Base-by-base conservation (phyloP, 306 rosid genomes). In the Trifolium subterraneum region DNA sequence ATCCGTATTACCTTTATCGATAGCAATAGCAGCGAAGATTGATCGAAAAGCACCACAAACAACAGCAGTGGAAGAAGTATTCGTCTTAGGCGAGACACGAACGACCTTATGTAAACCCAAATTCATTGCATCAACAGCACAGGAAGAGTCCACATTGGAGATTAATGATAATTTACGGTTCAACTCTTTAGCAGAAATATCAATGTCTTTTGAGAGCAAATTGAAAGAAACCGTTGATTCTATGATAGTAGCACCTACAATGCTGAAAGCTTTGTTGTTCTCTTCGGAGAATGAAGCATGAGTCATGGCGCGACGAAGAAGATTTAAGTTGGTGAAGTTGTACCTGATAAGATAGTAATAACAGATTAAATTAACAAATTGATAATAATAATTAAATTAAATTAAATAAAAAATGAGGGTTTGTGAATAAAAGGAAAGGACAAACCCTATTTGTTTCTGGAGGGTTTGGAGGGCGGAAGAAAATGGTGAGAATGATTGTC, bases 271-370 rank as follows among this genome's bases (percentile, higher is more conserved):
- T 72, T 60, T 86, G 84, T 86, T 89, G 87, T 89, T 92, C 70
- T 92, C 97, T 70, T 85, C 86, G 0, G 97, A 92, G 88, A 87
- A 92, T 3, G 97, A 92, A 51, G 90, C 81, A 41, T 92, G 97
- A 1, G 96, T 92, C 92, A 92, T 79, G 3, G 97, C 96, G 4
- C 96, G 90, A 44, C 92, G 88, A 10, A 92, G 97, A 61, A 89
- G 84, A 39, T 55, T 36, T 13, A 56, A 22, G 63, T 51, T 82
- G 78, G 75, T 63, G 82, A 89, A 92, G n/a, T 50, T 77, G 75
- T 86, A 85, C 23, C 96, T 90, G 80, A 54, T 15, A 6, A 50
- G 19, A 0, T 10, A 11, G 5, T 19, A 70, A 8, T 8, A 18
- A n/a, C 52, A 12, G 0, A 1, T 42, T 62, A 39, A 73, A 29